These are phyloP conservation scores for Tetrapisispora nanseiensis DNA, from an alignment of 805 yeast genomes.

Conservation along the genomic window DNA sequence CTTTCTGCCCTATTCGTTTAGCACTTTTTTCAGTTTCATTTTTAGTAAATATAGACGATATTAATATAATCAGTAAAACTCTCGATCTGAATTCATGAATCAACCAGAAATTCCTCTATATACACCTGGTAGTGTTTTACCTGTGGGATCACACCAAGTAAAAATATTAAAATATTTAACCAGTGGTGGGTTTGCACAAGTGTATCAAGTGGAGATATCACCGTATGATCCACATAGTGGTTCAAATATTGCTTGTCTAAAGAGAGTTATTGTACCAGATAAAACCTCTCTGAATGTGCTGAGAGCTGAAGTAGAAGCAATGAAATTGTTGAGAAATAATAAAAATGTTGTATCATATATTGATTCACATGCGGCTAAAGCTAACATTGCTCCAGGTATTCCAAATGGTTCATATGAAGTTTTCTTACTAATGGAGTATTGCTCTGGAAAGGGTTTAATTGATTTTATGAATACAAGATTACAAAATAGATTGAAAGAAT, in stretches of 20 bases:
- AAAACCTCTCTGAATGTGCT: constrained; percentile 72
- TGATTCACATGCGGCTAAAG: constrained; percentile 88
- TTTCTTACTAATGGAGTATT: constrained; percentile 69
- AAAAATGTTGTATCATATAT: constrained; percentile 79
- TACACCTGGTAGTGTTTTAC: constrained; percentile 64
- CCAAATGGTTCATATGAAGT: constrained; percentile 60
- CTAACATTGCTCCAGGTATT: constrained; percentile 22
- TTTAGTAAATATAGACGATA: too few relatives aligned
- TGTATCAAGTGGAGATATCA: constrained; percentile 64
- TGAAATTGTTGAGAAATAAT: constrained; percentile 78
- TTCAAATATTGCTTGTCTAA: constrained; percentile 62
- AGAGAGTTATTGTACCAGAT: constrained; percentile 88
- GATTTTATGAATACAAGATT: constrained; percentile 72
- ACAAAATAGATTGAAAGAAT: constrained; percentile 54
- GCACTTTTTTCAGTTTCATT: too few relatives aligned
- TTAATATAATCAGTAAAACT: too few relatives aligned
- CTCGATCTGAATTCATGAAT: constrained; percentile 23
- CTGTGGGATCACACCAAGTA: constrained; percentile 79
- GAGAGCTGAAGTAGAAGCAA: constrained; percentile 94
- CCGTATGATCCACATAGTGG: constrained; percentile 51
- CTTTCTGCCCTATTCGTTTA: too few relatives aligned
- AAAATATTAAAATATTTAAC: constrained; percentile 62
- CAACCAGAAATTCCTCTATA: constrained; percentile 55
- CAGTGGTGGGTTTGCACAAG: constrained; percentile 94
- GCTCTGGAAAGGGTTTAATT: constrained; percentile 66